Base-by-base conservation (phyloP, 1,284 basidiomycete genomes). In the Rhodotorula sp. region DNA sequence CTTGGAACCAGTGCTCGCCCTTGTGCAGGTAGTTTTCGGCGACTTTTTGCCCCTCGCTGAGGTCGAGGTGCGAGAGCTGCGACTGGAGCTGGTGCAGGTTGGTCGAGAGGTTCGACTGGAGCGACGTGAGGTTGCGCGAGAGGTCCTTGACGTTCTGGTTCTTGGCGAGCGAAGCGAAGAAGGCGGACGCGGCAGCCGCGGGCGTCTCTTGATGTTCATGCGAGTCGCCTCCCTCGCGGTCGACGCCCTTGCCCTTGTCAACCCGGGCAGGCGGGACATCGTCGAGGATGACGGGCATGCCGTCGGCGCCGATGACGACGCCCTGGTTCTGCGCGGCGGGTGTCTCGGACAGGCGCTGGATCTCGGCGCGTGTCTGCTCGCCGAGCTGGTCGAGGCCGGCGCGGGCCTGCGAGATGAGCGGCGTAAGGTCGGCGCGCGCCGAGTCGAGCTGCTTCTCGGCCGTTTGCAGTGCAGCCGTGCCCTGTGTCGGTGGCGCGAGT, bases 181-280 rank as follows among this genome's bases (percentile, higher is more conserved):
- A 79, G 13, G 73, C 76, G 5, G 74, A 59, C 7, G 78, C 77
- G 9, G 70, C 70, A 12, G 72, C 68, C 3, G 69, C 64, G 19
- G 74, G 72, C 12, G 67, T 67, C 53, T 68, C 49, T n/a, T 57
- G 55, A 19, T 44, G 21, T 8, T 23, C 4, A 17, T 21, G 21
- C 12, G 21, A 13, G 7, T 67, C 64, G 23, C 25, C 67, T 4
- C 25, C n/a, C 17, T 41, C 66, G 34, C 34, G 70, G 56, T 75
- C 75, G 57, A 75, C 74, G 16, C 72, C 74, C 63, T 78, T 77
- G 64, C 73, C 75, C 64, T 78, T 78, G 61, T 71, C 76, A 44
- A 63, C 61, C 34, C 49, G 63, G 34, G 48, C 3, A 0, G 45
- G 21, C 23, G 56, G 25, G 19, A 34, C 45, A 9, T 64, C 62